These are phyloP conservation scores for Trichothecium roseum DNA, from an alignment of 2,329 filamentous ascomycete species.

Conservation along the genomic window DNA sequence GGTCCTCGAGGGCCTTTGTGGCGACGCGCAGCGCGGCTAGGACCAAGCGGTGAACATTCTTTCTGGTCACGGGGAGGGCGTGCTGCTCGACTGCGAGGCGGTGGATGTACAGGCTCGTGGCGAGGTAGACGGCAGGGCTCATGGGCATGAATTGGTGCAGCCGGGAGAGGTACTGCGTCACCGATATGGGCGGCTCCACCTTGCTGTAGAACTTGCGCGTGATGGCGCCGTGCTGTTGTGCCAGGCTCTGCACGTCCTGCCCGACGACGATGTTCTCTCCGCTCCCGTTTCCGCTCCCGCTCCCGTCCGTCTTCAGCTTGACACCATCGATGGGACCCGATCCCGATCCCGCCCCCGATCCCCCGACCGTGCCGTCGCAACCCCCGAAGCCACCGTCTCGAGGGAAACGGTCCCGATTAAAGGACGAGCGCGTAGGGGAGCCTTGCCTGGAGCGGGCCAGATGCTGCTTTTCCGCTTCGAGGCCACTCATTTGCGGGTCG, in stretches of 20 bases:
- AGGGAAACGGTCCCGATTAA: neutral
- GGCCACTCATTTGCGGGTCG: slow-evolving; percentile 55
- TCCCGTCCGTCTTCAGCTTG: slow-evolving; percentile 25
- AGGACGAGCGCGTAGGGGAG: slow-evolving; percentile 1
- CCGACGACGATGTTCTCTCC: slow-evolving; percentile 41
- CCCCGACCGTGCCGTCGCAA: too few relatives aligned
- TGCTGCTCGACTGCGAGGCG: slow-evolving; percentile 68
- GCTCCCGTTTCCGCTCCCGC: slow-evolving; percentile 16
- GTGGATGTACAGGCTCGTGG: slow-evolving; percentile 79
- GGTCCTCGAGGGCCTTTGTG: slow-evolving; percentile 91
- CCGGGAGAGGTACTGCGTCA: slow-evolving; percentile 76
- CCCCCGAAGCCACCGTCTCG: too few relatives aligned
- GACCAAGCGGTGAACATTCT: slow-evolving; percentile 79
- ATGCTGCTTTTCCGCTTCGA: slow-evolving; percentile 52
- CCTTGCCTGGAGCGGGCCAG: slow-evolving; percentile 36
- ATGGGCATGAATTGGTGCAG: slow-evolving; percentile 89
- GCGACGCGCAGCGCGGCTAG: slow-evolving; percentile 78
- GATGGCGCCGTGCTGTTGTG: slow-evolving; percentile 74
- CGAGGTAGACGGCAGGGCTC: slow-evolving; percentile 87
- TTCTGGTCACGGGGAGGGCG: slow-evolving; percentile 67
- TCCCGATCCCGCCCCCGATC: too few relatives aligned
- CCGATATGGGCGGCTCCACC: slow-evolving; percentile 68
- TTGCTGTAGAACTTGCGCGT: slow-evolving; percentile 92
- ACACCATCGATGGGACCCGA: slow-evolving; percentile 39
- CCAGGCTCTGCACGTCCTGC: slow-evolving; percentile 61